Evolutionary conservation across 345 rosid species (phyloP).

Genomic region (Aurinia saxatilis): DNA sequence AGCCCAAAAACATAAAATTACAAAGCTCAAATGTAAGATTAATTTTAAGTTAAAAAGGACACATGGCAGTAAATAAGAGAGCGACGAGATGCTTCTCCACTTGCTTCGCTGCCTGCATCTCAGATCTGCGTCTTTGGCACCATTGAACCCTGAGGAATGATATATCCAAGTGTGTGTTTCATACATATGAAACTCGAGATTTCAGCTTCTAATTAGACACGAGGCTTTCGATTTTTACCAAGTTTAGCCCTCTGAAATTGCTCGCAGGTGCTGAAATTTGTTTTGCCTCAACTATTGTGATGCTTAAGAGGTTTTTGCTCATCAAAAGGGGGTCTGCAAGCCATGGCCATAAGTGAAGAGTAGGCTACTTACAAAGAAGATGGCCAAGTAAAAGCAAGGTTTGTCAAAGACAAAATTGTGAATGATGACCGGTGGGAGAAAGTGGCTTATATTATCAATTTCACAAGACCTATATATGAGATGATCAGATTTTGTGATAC

Average conservation of each 20-base stretch:
- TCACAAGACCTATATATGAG: not conserved
- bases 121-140: no score
- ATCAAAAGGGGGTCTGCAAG: not conserved
- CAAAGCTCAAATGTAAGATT: no score
- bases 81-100: no score
- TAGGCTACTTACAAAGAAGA: not conserved
- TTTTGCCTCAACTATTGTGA: not conserved
- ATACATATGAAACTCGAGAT: no score
- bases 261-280: not conserved
- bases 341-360: not conserved
- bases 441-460: not conserved
- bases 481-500: not conserved
- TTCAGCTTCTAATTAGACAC: no score
- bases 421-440: not conserved
- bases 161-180: no score
- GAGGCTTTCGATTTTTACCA: not conserved
- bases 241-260: not conserved
- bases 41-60: no score
- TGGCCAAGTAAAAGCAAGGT: not conserved
- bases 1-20: no score
- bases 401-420: not conserved
- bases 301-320: not conserved
- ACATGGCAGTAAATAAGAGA: no score
- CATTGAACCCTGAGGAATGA: no score
- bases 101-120: no score